These are phyloP conservation scores for Stachybotrys echinatus DNA, from an alignment of 2,329 filamentous ascomycete genomes.

Conservation along the genomic window DNA sequence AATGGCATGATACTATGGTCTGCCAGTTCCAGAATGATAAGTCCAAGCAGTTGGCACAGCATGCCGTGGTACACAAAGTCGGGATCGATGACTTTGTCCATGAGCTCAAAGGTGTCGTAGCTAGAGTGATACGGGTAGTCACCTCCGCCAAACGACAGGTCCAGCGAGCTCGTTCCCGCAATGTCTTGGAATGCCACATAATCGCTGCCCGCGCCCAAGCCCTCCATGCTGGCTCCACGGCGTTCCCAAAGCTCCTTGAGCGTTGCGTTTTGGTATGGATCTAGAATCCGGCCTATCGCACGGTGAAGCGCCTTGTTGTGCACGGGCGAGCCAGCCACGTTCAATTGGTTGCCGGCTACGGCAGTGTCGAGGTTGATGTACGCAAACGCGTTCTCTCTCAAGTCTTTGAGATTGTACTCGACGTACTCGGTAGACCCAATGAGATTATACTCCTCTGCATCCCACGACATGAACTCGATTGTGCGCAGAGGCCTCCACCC, in stretches of 20 bases:
- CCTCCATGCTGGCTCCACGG: conserved; percentile 54
- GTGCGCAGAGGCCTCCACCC: conserved; percentile 92
- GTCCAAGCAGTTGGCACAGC: conserved; percentile 71
- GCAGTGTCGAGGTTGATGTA: conserved; percentile 91
- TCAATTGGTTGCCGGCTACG: conserved; percentile 69
- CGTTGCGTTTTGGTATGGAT: conserved; percentile 67
- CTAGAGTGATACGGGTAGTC: conserved; percentile 72
- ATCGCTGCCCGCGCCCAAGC: conserved; percentile 71
- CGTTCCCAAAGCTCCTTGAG: conserved; percentile 73
- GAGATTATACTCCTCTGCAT: conserved; percentile 87
- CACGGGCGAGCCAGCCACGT: conserved; percentile 74
- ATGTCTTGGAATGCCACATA: conserved; percentile 89
- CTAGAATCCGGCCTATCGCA: conserved; percentile 67
- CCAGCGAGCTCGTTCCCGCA: conserved; percentile 80
- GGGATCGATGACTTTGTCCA: conserved; percentile 74
- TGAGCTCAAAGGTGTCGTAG: conserved; percentile 87
- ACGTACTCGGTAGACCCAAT: conserved; percentile 95
- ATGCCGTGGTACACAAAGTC: conserved; percentile 75
- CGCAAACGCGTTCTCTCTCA: conserved; percentile 71
- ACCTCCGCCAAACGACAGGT: conserved; percentile 70
- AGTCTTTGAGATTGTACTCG: conserved; percentile 69
- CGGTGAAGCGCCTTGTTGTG: conserved; percentile 68
- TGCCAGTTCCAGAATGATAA: conserved; percentile 80
- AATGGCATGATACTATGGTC: conserved; percentile 80
- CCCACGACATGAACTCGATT: conserved; percentile 96